These are phyloP conservation scores for Calonectria pseudoreteaudii DNA, from an alignment of 2,329 filamentous ascomycete species.

Conservation along the genomic window DNA sequence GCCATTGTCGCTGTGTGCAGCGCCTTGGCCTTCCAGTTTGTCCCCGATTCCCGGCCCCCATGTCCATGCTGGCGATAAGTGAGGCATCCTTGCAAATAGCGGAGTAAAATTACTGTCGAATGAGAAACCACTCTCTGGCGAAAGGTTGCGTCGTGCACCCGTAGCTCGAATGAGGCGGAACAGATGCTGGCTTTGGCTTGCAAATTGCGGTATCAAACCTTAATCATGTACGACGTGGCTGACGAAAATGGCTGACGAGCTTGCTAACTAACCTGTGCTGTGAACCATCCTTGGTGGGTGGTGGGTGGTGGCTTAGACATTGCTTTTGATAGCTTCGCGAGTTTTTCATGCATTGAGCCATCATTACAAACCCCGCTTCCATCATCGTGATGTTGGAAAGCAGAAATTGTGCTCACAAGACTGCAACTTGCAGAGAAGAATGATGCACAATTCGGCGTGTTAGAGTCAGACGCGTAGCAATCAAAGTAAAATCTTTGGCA, in stretches of 20 bases:
- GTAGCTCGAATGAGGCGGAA: background rate
- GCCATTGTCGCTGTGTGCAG: background rate
- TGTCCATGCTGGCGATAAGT: background rate
- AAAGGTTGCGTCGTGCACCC: background rate
- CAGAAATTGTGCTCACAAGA: background rate
- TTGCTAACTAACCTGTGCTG: background rate
- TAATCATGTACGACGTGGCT: background rate
- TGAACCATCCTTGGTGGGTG: background rate
- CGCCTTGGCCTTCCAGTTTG: background rate
- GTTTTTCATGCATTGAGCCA: background rate
- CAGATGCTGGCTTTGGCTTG: background rate
- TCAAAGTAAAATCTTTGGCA: background rate
- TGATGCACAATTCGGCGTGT: background rate
- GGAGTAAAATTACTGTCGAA: background rate
- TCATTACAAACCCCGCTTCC: background rate
- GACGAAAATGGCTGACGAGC: background rate
- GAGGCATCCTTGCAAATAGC: background rate
- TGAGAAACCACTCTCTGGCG: background rate
- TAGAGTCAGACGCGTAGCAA: background rate
- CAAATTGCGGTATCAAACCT: background rate
- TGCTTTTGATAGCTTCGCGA: background rate
- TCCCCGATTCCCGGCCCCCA: background rate
- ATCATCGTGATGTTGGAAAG: background rate
- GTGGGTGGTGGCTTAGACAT: background rate
- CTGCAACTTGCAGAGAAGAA: background rate